phyloP scores from a whole-genome alignment of 140 eudicot genomes.

The Cichorium intybus region DNA sequence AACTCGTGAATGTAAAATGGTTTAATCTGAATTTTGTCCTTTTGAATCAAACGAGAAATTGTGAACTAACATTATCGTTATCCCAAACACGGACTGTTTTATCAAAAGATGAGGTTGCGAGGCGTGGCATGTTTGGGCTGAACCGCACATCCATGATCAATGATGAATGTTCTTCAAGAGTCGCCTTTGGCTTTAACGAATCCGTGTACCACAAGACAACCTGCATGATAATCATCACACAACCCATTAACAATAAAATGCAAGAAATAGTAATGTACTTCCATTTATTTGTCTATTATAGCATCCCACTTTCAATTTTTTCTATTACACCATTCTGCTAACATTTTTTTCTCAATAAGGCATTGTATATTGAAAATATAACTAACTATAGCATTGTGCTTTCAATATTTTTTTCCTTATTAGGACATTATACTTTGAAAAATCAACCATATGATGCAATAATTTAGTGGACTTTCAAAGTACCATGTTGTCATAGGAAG shows the following conservation, averaged over 20 bases:
- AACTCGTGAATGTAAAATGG: too few species aligned
- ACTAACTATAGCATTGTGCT: too few species aligned
- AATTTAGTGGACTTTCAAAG: too few species aligned
- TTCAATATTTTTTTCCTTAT: too few species aligned
- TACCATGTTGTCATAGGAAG: not conserved
- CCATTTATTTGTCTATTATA: too few species aligned
- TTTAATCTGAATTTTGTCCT: too few species aligned
- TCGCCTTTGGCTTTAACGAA: slow-evolving; percentile 62
- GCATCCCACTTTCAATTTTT: too few species aligned
- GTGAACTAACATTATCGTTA: slow-evolving; percentile 74
- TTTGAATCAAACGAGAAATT: not conserved
- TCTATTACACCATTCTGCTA: too few species aligned
- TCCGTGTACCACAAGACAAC: slow-evolving; percentile 85
- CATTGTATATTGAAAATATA: too few species aligned
- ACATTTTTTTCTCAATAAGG: too few species aligned
- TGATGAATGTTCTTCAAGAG: slow-evolving; percentile 82
- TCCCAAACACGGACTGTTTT: too few species aligned
- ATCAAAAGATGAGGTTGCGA: slow-evolving; percentile 96
- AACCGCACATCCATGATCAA: slow-evolving; percentile 93
- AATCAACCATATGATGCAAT: not conserved
- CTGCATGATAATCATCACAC: slow-evolving; percentile 40
- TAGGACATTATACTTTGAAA: not conserved
- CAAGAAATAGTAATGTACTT: not conserved
- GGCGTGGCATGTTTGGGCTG: slow-evolving; percentile 95
- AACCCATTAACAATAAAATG: too few species aligned